Percentiles rank a stretch among this genome's conserved stretches.
Conservation (phyloP, 164 flowering plant species). For the Vitis vinifera region ASM3070453v1 NC_081816.1:15204001-15204500, state of each 20-base stretch:
- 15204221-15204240: conserved; percentile 90
- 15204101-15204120: conserved; percentile 59
- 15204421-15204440: too few species aligned
- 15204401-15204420: too few species aligned
- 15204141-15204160: conserved; percentile 94
- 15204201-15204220: conserved; percentile 73
- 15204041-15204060: conserved; percentile 68
- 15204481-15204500: too few species aligned
- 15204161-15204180: conserved; percentile 89
- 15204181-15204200: conserved; percentile 76
- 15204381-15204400: rapidly evolving
- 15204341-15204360: too few species aligned
- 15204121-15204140: conserved; percentile 89
- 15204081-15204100: conserved; percentile 98
- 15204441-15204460: too few species aligned
- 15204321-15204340: too few species aligned
- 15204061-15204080: conserved; percentile 73
- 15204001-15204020: conserved; percentile 67
- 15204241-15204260: conserved; percentile 66
- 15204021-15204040: conserved; percentile 73
- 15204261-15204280: conserved; percentile 67
- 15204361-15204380: too few species aligned
- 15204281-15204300: not conserved
- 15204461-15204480: too few species aligned
- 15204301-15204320: too few species aligned